These are phyloP conservation scores for Vaccinium vitisidaea DNA, from an alignment of 148 eudicot species.

Conservation along the genomic window DNA sequence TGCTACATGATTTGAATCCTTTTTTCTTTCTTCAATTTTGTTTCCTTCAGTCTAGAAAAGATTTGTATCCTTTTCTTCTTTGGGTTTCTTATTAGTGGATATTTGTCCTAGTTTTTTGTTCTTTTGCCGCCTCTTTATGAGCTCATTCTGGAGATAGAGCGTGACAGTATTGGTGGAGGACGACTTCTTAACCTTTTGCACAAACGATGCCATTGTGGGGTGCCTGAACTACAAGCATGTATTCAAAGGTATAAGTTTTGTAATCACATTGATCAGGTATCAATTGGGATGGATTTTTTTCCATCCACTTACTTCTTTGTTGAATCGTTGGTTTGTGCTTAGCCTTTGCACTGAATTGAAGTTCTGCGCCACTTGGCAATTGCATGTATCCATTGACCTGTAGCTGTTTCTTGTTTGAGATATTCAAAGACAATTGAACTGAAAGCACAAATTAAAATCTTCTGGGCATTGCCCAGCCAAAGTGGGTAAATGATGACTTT, in stretches of 20 bases:
- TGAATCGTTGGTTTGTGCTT: background rate
- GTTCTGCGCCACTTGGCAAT: background rate
- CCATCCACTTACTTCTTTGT: background rate
- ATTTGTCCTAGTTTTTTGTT: slow-evolving; percentile 71
- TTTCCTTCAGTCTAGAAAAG: background rate
- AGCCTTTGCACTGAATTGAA: background rate
- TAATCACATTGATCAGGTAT: background rate
- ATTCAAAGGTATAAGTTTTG: slow-evolving; percentile 60
- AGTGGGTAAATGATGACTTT: background rate
- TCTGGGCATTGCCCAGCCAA: background rate
- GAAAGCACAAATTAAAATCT: background rate
- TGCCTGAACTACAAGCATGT: slow-evolving; percentile 93
- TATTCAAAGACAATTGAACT: background rate
- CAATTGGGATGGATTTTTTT: background rate
- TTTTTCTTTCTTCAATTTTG: background rate
- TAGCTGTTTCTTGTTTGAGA: background rate
- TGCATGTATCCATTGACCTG: background rate
- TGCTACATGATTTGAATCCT: background rate
- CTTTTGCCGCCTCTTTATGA: slow-evolving; percentile 89
- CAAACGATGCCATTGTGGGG: slow-evolving; percentile 96
- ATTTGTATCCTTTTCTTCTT: slow-evolving; percentile 11
- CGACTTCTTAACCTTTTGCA: slow-evolving; percentile 83
- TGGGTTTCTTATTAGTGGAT: slow-evolving; percentile 26
- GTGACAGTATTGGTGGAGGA: slow-evolving; percentile 75
- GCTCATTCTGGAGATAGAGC: slow-evolving; percentile 85